These are phyloP conservation scores for Firmiana major DNA, from an alignment of 345 rosid species.

Conservation along the genomic window DNA sequence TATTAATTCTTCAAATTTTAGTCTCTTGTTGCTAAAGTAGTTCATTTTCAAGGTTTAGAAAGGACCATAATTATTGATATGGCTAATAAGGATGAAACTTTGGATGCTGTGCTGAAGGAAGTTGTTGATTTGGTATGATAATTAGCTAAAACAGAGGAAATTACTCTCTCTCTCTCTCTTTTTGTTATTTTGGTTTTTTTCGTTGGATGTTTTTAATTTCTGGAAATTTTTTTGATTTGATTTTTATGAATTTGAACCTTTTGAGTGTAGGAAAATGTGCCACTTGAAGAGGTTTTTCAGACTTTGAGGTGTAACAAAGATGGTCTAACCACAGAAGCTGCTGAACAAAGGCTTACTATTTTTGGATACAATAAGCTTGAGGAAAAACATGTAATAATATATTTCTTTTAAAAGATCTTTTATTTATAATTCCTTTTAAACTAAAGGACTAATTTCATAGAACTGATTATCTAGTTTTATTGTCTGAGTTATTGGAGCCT, in stretches of 20 bases:
- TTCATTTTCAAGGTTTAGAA: constrained; percentile 2
- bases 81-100: constrained; percentile 39
- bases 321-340: constrained; percentile 58
- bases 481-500: not conserved
- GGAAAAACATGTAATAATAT: constrained; percentile 46
- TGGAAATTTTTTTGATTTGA: constrained; percentile 11
- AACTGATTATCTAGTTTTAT: not conserved
- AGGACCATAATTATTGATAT: constrained; percentile 19
- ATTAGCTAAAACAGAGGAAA: constrained; percentile 12
- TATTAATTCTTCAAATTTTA: not conserved
- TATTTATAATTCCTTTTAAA: not conserved
- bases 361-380: constrained; percentile 68
- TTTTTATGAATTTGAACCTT: constrained; percentile 16
- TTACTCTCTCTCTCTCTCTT: not conserved
- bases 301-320: constrained; percentile 49
- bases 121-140: constrained; percentile 58
- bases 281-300: constrained; percentile 62
- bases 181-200: not conserved
- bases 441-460: not conserved
- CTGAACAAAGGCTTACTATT: constrained; percentile 50
- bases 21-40: not conserved
- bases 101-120: constrained; percentile 70
- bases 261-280: constrained; percentile 52
- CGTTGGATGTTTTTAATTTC: constrained; percentile 8
- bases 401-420: too few species aligned